phyloP scores from a whole-genome alignment of 352 stramenopile species.

The Pythium scleroteichum region DNA sequence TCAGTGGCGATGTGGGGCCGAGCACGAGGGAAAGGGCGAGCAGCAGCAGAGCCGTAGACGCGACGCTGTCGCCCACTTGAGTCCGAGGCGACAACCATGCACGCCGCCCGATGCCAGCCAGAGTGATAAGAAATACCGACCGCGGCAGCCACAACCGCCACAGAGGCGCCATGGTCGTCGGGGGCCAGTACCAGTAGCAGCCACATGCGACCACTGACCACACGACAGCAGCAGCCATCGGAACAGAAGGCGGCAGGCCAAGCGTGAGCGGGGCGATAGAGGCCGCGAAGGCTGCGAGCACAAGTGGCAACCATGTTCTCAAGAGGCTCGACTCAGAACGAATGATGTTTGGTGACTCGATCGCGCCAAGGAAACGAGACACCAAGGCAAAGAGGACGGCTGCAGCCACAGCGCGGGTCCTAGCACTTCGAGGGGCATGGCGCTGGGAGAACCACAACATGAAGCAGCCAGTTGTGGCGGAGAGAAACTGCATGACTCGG shows the following conservation, averaged over 20 bases:
- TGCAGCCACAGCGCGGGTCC: background rate
- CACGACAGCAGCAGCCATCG: background rate
- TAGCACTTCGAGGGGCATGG: background rate
- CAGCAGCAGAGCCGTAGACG: conserved; percentile 39
- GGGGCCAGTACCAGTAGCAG: conserved; percentile 51
- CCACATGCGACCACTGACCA: conserved; percentile 29
- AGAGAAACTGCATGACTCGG: conserved; percentile 72
- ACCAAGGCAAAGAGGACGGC: conserved; percentile 42
- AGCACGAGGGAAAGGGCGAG: conserved; percentile 63
- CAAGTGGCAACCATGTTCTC: conserved; percentile 36
- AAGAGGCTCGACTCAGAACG: conserved; percentile 39
- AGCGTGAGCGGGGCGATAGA: too few species aligned
- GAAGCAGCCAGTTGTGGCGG: conserved; percentile 50
- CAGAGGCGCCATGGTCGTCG: conserved; percentile 37
- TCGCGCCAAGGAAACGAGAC: conserved; percentile 42
- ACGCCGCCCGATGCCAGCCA: conserved; percentile 20
- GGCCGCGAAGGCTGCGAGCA: conserved; percentile 21
- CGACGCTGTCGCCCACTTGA: background rate
- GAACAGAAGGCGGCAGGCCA: background rate
- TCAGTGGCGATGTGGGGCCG: conserved; percentile 61
- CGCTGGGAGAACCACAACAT: conserved; percentile 36
- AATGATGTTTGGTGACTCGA: conserved; percentile 75
- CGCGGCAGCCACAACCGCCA: conserved; percentile 63
- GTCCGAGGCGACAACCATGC: background rate
- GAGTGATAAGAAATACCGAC: conserved; percentile 39